A percentile compares a stretch with the other conserved stretches of the same genome.
Evolutionary conservation across 2,329 filamentous ascomycete genomes (phyloP).

Genomic region (Diaporthe caulivora): DNA sequence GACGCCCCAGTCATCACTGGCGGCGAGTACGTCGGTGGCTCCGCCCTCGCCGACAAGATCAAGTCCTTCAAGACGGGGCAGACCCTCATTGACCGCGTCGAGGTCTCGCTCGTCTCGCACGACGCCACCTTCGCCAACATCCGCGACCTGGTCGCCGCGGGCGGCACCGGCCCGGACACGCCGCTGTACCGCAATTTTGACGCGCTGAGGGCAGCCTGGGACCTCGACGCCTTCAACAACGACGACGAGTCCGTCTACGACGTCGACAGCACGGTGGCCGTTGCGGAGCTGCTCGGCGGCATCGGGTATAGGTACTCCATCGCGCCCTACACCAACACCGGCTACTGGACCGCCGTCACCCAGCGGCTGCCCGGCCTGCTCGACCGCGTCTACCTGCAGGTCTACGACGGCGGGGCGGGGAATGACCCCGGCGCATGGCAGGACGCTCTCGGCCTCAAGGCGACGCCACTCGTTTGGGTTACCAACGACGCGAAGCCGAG

Average conservation of each 20-base stretch:
- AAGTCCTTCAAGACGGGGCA: constrained; percentile 51
- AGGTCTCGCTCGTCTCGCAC: constrained; percentile 47
- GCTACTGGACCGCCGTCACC: constrained; percentile 50
- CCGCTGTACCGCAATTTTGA: constrained; percentile 52
- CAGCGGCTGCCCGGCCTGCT: constrained; percentile 43
- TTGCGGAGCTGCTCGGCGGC: constrained; percentile 53
- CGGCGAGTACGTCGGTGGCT: constrained; percentile 35
- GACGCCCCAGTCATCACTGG: constrained; percentile 29
- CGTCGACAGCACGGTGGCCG: constrained; percentile 52
- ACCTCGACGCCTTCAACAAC: constrained; percentile 57
- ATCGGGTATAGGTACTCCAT: constrained; percentile 55
- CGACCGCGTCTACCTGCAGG: constrained; percentile 31
- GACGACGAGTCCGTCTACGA: constrained; percentile 57
- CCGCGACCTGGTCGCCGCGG: constrained; percentile 47
- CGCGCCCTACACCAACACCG: constrained; percentile 53
- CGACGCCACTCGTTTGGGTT: constrained; percentile 23
- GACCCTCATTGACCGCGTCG: constrained; percentile 51
- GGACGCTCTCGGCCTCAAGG: constrained; percentile 16
- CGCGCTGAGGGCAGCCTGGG: constrained; percentile 52
- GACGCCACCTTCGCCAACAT: constrained; percentile 54
- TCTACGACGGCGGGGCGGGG: constrained; percentile 24
- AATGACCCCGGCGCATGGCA: constrained; percentile 23
- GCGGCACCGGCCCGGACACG: constrained; percentile 48
- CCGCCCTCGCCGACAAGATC: constrained; percentile 58
- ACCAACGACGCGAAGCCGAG: constrained; percentile 22